Conservation (phyloP, 768 basidiomycete species). For the Phaeolepiota aurea region DNA sequence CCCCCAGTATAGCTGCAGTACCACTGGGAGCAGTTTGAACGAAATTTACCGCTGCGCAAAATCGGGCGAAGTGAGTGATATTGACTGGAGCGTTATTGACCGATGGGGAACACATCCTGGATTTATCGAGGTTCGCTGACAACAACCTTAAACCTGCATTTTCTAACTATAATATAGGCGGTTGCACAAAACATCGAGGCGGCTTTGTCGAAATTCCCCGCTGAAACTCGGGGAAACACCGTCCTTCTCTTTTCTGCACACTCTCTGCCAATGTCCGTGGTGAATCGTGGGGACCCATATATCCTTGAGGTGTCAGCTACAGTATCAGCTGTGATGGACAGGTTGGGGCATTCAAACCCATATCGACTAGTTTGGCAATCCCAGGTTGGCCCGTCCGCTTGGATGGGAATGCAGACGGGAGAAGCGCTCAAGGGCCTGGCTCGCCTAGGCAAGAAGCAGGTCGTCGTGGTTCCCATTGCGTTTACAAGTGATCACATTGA, state of each 20-base stretch:
- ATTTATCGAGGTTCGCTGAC: slow-evolving; percentile 72
- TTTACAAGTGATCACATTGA: slow-evolving; percentile 99
- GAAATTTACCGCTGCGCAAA: slow-evolving; percentile 71
- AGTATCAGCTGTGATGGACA: slow-evolving; percentile 89
- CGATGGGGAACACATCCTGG: slow-evolving; percentile 96
- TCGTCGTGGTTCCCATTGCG: slow-evolving; percentile 87
- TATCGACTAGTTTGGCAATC: slow-evolving; percentile 97
- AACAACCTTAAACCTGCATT: not conserved
- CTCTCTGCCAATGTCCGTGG: slow-evolving; percentile 95
- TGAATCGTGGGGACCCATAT: slow-evolving; percentile 98
- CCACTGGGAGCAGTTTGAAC: slow-evolving; percentile 95
- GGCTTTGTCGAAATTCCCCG: slow-evolving; percentile 73
- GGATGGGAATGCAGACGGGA: slow-evolving; percentile 96
- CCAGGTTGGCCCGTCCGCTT: slow-evolving; percentile 93
- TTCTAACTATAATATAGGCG: slow-evolving; percentile 42
- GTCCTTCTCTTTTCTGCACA: slow-evolving; percentile 95
- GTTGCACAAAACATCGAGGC: slow-evolving; percentile 83
- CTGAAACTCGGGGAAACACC: slow-evolving; percentile 58
- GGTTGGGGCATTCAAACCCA: slow-evolving; percentile 71
- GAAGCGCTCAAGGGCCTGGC: slow-evolving; percentile 87
- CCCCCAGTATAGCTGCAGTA: slow-evolving; percentile 97
- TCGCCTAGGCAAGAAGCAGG: slow-evolving; percentile 66
- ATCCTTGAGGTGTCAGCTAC: slow-evolving; percentile 91
- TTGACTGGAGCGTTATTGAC: slow-evolving; percentile 97
- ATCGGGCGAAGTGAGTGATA: slow-evolving; percentile 49